Evolutionary conservation across 2,329 filamentous ascomycete genomes (phyloP).

Genomic region (Aspergillus sp.): DNA sequence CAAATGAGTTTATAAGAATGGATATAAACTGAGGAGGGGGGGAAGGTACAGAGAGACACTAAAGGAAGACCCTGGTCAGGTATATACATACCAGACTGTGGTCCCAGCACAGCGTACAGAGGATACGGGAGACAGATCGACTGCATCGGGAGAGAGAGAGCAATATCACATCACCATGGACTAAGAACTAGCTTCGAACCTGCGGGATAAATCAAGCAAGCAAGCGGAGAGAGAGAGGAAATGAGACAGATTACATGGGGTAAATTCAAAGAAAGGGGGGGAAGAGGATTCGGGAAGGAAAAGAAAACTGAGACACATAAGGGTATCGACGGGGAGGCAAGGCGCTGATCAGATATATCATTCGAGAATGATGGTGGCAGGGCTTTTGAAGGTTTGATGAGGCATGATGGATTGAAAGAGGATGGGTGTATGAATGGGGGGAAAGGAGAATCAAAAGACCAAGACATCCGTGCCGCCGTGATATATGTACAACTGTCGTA

Average conservation of each 20-base stretch:
- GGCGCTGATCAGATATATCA: constrained; percentile 17
- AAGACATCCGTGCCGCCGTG: constrained; percentile 15
- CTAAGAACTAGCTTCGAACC: constrained; percentile 36
- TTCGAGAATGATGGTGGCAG: constrained; percentile 23
- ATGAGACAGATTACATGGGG: constrained; percentile 19
- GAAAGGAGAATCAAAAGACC: constrained; percentile 2
- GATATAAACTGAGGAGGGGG: too few relatives aligned
- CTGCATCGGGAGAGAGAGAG: background rate
- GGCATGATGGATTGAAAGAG: constrained; percentile 1
- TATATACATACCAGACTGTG: constrained; percentile 9
- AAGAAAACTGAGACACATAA: constrained; percentile 21
- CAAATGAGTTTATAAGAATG: background rate
- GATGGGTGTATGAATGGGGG: background rate
- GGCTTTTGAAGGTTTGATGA: constrained; percentile 6
- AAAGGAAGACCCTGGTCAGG: background rate
- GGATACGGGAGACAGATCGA: background rate
- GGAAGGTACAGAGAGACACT: too few relatives aligned
- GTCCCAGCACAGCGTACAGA: constrained; percentile 3
- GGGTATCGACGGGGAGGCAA: constrained; percentile 34
- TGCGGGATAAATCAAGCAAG: constrained; percentile 31
- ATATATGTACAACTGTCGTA: constrained; percentile 30
- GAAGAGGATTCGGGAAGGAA: too few relatives aligned
- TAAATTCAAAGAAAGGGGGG: background rate
- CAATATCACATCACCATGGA: constrained; percentile 9
- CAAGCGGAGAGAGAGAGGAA: constrained; percentile 8